Base-by-base conservation (phyloP, 441 rosid genomes). In the Pelargonium cotyledonis region DNA sequence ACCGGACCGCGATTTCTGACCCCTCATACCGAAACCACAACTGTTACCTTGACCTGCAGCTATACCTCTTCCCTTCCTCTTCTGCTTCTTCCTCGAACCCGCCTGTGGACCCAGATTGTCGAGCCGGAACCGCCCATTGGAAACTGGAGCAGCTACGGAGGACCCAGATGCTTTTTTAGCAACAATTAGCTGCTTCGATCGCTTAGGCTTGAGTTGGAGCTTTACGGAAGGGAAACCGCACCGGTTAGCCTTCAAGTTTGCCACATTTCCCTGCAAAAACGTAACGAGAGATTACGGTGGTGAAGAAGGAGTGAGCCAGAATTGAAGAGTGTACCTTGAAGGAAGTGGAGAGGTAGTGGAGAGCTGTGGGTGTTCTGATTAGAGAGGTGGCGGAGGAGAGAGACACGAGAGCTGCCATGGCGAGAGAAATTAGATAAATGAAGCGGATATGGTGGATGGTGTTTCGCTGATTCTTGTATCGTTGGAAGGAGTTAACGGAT, bases 1-100 rank as follows among this genome's bases (percentile, higher is more conserved):
- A 67, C 99, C 99, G 0, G 97, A 88, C 70, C 95, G 80, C 11
- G 99, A 89, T 68, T 94, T 91, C 85, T 94, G 97, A 15, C 97
- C 97, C 78, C 96, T 86, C 99, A 91, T 89, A 12, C 98, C 99
- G 69, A 89, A 91, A 68, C 99, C 99, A 72, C 96, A 91, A 77
- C 99, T 94, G 15, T 83, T 84, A 2, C 97, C 95, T 79, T 94
- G 99, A 1, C 97, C 97, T 2, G 99, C 96, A 2, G 97, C 73
- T 16, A 84, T 83, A 65, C 96, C 99, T 81, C 99, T 83, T 5
- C 97, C 99, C 81, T 94, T 89, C 77, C 97, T 85, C 90, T 93
- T 93, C 41, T 72, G 84, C 63, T 70, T 91, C 90, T 91, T 91
- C 65, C 92, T 88, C 5, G 98, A 89, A 18, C 98, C 96, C 8